Conservation (phyloP, 352 stramenopile genomes). For the Globisporangium spinosum region DNA sequence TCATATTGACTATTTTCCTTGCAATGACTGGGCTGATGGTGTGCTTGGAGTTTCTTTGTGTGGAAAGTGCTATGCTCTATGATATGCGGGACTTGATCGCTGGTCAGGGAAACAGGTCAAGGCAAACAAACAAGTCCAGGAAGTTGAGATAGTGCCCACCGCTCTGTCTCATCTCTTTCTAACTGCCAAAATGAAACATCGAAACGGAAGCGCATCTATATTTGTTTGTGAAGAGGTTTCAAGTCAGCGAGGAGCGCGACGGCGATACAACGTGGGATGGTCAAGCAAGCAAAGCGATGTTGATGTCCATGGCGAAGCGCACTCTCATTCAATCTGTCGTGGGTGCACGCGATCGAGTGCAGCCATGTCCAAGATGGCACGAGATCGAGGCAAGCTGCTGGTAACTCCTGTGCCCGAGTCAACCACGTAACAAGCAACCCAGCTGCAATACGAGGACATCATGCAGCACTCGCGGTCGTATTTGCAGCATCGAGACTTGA, state of each 20-base stretch:
- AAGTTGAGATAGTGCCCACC: background rate
- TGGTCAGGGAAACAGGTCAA: background rate
- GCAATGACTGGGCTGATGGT: background rate
- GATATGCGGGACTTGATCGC: background rate
- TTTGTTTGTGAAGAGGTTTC: slow-evolving; percentile 4
- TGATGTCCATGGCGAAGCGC: slow-evolving; percentile 2
- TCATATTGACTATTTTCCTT: background rate
- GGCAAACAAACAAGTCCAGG: background rate
- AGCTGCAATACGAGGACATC: slow-evolving; percentile 29
- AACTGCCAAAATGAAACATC: background rate
- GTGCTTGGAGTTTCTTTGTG: background rate
- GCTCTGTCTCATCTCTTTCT: slow-evolving; percentile 2
- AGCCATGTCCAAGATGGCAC: background rate
- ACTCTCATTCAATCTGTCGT: background rate
- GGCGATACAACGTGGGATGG: background rate
- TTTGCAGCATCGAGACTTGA: slow-evolving; percentile 37
- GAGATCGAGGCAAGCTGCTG: background rate
- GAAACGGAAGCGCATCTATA: background rate
- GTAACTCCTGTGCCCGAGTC: background rate
- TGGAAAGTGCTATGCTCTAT: background rate
- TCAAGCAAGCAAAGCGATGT: background rate
- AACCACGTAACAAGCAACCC: background rate
- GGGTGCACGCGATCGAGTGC: background rate
- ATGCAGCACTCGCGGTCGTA: slow-evolving; percentile 33
- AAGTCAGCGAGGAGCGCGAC: background rate